A percentile compares a stretch with the other conserved stretches of the same genome.
These are phyloP conservation scores for Akebia trifoliata DNA, from an alignment of 164 flowering plant species.

Conservation along the genomic window DNA sequence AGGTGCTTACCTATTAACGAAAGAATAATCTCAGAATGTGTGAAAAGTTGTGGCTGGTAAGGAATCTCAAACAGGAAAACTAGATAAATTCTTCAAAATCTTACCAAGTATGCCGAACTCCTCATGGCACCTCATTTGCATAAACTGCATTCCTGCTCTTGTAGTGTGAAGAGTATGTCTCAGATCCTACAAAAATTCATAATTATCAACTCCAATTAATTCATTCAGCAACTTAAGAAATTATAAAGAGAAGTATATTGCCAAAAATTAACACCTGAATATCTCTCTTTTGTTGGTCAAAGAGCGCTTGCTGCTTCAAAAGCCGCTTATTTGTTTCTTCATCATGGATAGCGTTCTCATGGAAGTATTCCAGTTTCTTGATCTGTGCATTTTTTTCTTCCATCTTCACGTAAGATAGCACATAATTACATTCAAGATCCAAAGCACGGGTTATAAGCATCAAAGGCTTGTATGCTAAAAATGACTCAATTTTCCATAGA, in stretches of 20 bases:
- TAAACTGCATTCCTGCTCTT: slow-evolving; percentile 78
- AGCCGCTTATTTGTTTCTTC: slow-evolving; percentile 40
- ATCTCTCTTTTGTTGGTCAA: slow-evolving; percentile 65
- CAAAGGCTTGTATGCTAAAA: slow-evolving; percentile 2
- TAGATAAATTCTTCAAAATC: background rate
- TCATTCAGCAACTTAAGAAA: background rate
- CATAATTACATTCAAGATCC: too few relatives aligned
- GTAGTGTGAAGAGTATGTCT: slow-evolving; percentile 62
- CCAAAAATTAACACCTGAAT: slow-evolving; percentile 47
- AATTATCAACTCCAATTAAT: background rate
- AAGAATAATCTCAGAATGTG: too few relatives aligned
- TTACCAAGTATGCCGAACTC: slow-evolving; percentile 78
- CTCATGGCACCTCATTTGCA: slow-evolving; percentile 79
- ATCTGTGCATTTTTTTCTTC: slow-evolving; percentile 29
- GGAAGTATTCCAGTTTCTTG: slow-evolving; percentile 23
- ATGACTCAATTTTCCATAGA: too few relatives aligned
- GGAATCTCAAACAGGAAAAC: slow-evolving; percentile 1
- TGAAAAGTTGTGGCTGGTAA: too few relatives aligned
- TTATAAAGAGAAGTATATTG: background rate
- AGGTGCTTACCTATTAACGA: slow-evolving; percentile 57
- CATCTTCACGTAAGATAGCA: too few relatives aligned
- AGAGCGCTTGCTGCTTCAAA: slow-evolving; percentile 48
- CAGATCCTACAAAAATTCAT: slow-evolving; percentile 45
- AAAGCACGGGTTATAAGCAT: too few relatives aligned
- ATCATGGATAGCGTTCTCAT: slow-evolving; percentile 22